These are phyloP conservation scores for Podila minutissima DNA, from an alignment of 192 early-diverging fungal genomes.

Conservation along the genomic window DNA sequence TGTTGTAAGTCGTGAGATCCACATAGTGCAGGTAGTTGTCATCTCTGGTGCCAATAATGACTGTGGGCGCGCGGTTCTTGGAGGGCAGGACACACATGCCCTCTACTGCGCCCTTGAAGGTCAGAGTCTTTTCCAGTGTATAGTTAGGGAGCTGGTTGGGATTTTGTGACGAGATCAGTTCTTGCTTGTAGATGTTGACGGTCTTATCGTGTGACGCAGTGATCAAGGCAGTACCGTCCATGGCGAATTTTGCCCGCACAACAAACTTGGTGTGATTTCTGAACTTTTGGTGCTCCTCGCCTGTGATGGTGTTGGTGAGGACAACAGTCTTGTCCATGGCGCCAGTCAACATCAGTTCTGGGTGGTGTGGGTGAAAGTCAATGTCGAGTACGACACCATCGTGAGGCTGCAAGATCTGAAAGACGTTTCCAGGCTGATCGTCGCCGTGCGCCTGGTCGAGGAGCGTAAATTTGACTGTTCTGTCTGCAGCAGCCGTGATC, in stretches of 20 bases:
- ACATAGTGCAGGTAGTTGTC: constrained; percentile 82
- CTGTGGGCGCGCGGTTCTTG: constrained; percentile 16
- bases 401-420: constrained; percentile 58
- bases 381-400: constrained; percentile 69
- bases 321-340: constrained; percentile 63
- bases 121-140: constrained; percentile 51
- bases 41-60: constrained; percentile 73
- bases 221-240: constrained; percentile 63
- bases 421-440: constrained; percentile 39
- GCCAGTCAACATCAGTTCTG: constrained; percentile 58
- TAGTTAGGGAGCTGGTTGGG: constrained; percentile 21
- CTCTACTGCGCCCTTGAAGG: constrained; percentile 72
- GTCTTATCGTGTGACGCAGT: constrained; percentile 80
- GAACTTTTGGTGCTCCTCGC: constrained; percentile 63
- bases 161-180: neutral
- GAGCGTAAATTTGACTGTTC: constrained; percentile 65
- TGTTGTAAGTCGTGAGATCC: constrained; percentile 49
- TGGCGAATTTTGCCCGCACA: constrained; percentile 66
- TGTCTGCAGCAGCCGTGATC: constrained; percentile 68
- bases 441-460: constrained; percentile 52
- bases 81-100: constrained; percentile 67
- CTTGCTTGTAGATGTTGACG: constrained; percentile 66
- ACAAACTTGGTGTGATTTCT: constrained; percentile 81
- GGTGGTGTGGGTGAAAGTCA: constrained; percentile 68
- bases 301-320: constrained; percentile 54